These are phyloP conservation scores for Cicer cuneatum DNA, from an alignment of 306 rosid species.

Conservation along the genomic window DNA sequence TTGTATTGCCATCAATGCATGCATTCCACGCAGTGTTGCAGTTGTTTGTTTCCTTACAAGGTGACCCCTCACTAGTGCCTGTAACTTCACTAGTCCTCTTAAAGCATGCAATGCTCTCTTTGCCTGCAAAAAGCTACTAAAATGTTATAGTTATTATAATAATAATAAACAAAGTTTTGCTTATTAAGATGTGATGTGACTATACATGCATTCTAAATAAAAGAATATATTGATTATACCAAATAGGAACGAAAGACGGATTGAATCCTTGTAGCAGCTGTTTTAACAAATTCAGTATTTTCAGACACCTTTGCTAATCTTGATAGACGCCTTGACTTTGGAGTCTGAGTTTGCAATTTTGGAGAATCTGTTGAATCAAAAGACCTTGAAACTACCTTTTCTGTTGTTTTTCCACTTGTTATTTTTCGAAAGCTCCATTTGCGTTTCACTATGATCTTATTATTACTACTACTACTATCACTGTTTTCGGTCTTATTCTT, in stretches of 20 bases:
- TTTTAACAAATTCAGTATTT: slow-evolving; percentile 43
- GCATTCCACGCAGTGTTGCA: slow-evolving; percentile 74
- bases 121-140: slow-evolving; percentile 56
- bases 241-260: slow-evolving; percentile 73
- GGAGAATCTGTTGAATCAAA: slow-evolving; percentile 54
- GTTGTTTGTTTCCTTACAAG: slow-evolving; percentile 86
- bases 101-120: slow-evolving; percentile 88
- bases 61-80: slow-evolving; percentile 89
- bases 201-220: neutral
- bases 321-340: slow-evolving; percentile 42
- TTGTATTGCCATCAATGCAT: slow-evolving; percentile 87
- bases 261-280: slow-evolving; percentile 81
- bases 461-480: neutral
- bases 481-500: slow-evolving; percentile 43
- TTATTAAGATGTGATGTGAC: neutral
- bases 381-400: slow-evolving; percentile 58
- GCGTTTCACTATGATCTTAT: slow-evolving; percentile 50
- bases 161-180: neutral
- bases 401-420: slow-evolving; percentile 57
- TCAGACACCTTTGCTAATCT: slow-evolving; percentile 13
- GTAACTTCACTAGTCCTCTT: slow-evolving; percentile 85
- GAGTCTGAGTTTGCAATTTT: slow-evolving; percentile 43
- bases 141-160: too few relatives aligned
- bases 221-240: slow-evolving; percentile 49
- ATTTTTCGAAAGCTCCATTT: slow-evolving; percentile 78